Conservation (phyloP, 768 basidiomycete genomes). For the Collybia sordida region DNA sequence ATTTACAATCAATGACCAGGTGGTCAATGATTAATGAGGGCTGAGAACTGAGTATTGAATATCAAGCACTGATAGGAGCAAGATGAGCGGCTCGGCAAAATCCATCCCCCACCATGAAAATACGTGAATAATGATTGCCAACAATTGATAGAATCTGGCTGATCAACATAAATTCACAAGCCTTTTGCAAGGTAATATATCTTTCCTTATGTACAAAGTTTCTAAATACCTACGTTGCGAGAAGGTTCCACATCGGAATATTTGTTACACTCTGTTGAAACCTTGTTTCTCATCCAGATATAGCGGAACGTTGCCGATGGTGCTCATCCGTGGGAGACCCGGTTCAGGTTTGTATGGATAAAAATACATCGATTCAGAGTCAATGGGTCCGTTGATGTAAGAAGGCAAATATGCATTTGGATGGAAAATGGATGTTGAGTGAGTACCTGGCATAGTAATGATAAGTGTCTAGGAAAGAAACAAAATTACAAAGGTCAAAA, state of each 20-base stretch:
- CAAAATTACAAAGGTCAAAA: neutral
- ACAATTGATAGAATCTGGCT: too few species aligned
- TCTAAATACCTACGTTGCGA: too few species aligned
- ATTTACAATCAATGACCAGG: too few species aligned
- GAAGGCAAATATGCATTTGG: constrained; percentile 42
- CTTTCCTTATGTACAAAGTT: too few species aligned
- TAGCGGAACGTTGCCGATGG: constrained; percentile 39
- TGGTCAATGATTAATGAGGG: too few species aligned
- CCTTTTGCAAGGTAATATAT: too few species aligned
- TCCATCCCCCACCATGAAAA: neutral
- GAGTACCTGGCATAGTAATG: constrained; percentile 34
- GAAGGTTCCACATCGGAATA: neutral
- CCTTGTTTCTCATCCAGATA: constrained; percentile 36
- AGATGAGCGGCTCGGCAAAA: too few species aligned
- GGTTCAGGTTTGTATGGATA: constrained; percentile 21
- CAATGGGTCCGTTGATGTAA: constrained; percentile 37
- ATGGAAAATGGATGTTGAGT: constrained; percentile 35
- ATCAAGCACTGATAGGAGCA: too few species aligned
- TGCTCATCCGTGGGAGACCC: constrained; percentile 27
- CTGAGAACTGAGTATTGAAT: too few species aligned
- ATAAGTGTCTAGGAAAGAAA: constrained; percentile 30
- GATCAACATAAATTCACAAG: too few species aligned
- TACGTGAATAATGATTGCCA: too few species aligned
- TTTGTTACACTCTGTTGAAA: constrained; percentile 2
- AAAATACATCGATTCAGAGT: constrained; percentile 30